Evolutionary conservation across 805 yeast species (phyloP), one percentile per base, ranked within the genome.

Genomic region (Ogataea glucozyma): DNA sequence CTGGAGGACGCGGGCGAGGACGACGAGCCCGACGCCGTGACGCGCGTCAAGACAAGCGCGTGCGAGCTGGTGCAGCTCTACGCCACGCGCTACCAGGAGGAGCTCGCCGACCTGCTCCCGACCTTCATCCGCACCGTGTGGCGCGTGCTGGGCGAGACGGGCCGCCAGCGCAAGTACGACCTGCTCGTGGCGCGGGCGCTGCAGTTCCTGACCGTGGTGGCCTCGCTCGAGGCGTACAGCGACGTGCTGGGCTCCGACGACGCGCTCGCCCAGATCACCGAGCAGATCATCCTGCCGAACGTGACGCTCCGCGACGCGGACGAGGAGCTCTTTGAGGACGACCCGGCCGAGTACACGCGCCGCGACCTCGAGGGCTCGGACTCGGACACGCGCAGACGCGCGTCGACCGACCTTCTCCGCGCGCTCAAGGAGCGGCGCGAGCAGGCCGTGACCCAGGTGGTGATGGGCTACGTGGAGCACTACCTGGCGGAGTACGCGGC

Each of bases 361-460:
- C 76, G 96, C 48, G 99, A 93, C 64, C 71, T 95, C 34, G 99
- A 95, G 66, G 98, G 98, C 5, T 83, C 96, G 0, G 98, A 91
- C 61, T 78, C 85, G 11, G 98, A 90, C 58, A 84, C 97, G 1
- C 79, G 99, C 65, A 77, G 97, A 64, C 80, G 95, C 54, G 81
- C 96, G 0, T 82, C 97, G n/a, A 87, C 95, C 1, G 97, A 88
- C 57, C 89, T 93, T 58, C 70, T 93, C 52, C 78, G 95, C 48
- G 96, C 88, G 54, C 73, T 93, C 53, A 88, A 89, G 54, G 86
- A 81, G 36, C 83, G 81, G 41, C 81, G 87, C 59, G 89, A 89
- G 53, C 75, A 77, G 26, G 63, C 79, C 20, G 84, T 88, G 19
- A 90, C 98, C 0, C 73, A 75, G 40, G 79, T 85, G 2, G 88